Evolutionary conservation across 352 stramenopile species (phyloP).

Genomic region (Aphanomyces invadans): DNA sequence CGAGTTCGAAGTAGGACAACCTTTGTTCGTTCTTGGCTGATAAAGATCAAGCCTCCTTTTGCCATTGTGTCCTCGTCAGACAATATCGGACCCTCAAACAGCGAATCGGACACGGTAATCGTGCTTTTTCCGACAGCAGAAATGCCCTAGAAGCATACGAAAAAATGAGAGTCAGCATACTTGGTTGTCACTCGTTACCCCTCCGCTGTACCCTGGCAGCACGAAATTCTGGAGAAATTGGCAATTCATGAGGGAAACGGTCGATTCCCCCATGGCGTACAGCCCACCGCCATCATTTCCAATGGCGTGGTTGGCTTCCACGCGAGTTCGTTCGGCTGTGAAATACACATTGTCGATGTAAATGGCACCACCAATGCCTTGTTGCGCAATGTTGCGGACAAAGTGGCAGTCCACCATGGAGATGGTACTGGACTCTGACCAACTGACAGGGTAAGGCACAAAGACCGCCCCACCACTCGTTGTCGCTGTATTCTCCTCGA

Average conservation of each 20-base stretch:
- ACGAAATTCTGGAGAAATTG: not conserved
- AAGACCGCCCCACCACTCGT: conserved; percentile 2
- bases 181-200: not conserved
- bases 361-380: not conserved
- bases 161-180: no score
- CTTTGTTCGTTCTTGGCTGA: not conserved
- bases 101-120: conserved; percentile 34
- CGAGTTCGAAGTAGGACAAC: not conserved
- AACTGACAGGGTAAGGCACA: not conserved
- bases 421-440: not conserved
- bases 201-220: not conserved
- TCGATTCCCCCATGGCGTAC: not conserved
- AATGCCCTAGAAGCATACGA: not conserved
- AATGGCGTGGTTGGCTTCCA: not conserved
- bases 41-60: not conserved
- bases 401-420: not conserved
- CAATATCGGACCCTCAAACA: conserved; percentile 14
- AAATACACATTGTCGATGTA: not conserved
- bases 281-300: not conserved
- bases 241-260: not conserved
- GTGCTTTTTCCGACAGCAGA: conserved; percentile 21
- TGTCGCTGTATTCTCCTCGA: not conserved
- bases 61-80: not conserved
- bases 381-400: not conserved
- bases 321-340: not conserved